These are phyloP conservation scores for Pleurotus citrinopileatus DNA, from an alignment of 768 basidiomycete species.

Conservation along the genomic window DNA sequence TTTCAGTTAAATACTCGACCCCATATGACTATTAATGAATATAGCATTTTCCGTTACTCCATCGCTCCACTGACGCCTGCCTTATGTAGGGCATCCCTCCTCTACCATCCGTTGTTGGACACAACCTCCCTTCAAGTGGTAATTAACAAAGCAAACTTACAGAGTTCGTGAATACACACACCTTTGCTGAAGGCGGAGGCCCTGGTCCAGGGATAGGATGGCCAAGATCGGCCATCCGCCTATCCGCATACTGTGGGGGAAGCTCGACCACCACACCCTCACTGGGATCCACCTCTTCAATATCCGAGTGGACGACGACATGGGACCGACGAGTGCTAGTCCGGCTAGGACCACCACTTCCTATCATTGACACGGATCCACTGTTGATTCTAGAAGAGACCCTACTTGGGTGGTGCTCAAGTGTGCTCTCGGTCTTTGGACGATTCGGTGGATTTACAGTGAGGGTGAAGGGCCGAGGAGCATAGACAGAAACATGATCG, in stretches of 20 bases:
- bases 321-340: conserved; percentile 33
- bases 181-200: no score
- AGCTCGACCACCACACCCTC: conserved; percentile 62
- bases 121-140: neutral
- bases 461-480: neutral
- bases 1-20: neutral
- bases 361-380: neutral
- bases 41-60: neutral
- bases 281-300: conserved; percentile 50
- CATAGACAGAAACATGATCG: neutral
- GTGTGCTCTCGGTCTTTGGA: neutral
- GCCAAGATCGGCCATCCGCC: conserved; percentile 26
- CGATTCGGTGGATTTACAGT: neutral
- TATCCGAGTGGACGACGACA: conserved; percentile 68
- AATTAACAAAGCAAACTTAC: neutral
- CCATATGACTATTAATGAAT: neutral
- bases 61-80: no score
- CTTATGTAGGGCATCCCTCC: no score
- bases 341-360: neutral
- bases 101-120: no score
- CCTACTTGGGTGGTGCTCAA: neutral
- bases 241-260: conserved; percentile 70
- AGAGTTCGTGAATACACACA: neutral
- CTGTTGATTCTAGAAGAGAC: neutral
- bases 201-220: neutral